These are phyloP conservation scores for Malus orientalis DNA, from an alignment of 306 rosid genomes.

Conservation along the genomic window DNA sequence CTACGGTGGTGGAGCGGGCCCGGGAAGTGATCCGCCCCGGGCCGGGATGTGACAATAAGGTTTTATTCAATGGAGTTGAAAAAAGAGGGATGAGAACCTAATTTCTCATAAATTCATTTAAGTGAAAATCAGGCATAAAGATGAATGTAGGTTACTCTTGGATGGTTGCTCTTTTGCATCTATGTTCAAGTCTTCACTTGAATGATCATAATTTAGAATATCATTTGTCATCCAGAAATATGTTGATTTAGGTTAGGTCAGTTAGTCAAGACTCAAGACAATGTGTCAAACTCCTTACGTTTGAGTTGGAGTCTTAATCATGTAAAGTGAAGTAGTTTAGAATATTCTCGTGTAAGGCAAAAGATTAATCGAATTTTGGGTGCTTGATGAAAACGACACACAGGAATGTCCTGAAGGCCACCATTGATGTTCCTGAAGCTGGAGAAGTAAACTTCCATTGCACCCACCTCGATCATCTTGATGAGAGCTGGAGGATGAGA, in stretches of 20 bases:
- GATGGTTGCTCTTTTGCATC: background rate
- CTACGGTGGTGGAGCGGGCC: no score
- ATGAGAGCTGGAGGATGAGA: constrained; percentile 94
- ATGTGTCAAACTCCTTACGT: background rate
- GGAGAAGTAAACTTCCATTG: constrained; percentile 84
- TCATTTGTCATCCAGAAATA: rapidly evolving
- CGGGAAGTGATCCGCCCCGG: no score
- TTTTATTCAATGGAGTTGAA: no score
- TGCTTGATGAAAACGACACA: background rate
- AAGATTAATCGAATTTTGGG: background rate
- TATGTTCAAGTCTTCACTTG: no score
- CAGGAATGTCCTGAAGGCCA: constrained; percentile 91
- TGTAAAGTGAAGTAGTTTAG: no score
- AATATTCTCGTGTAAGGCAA: background rate
- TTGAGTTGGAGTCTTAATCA: no score
- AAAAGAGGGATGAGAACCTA: no score
- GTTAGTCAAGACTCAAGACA: rapidly evolving
- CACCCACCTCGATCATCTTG: constrained; percentile 93
- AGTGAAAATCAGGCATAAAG: background rate
- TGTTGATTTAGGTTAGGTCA: background rate
- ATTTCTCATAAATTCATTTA: background rate
- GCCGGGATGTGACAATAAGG: no score
- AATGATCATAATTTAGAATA: no score
- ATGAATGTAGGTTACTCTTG: background rate
- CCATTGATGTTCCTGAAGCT: constrained; percentile 72